phyloP scores from a whole-genome alignment of 768 basidiomycete species.

The Mycena vitilis region DNA sequence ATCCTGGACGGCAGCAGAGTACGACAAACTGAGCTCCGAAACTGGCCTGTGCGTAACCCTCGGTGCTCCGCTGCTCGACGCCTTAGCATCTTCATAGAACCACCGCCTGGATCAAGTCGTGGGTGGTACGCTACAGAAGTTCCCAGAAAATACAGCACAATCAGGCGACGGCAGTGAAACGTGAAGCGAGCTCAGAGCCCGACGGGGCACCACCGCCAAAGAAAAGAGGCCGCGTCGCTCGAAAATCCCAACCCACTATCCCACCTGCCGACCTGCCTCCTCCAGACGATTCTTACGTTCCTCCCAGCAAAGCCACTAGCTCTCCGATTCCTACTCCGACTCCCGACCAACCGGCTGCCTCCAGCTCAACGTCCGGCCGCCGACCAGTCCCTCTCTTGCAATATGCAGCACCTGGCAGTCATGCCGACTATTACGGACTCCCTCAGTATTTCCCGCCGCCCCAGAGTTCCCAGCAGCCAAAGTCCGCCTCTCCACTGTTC shows the following conservation, averaged over 20 bases:
- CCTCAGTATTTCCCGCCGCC: not conserved
- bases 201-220: conserved; percentile 14
- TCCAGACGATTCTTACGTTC: conserved; percentile 4
- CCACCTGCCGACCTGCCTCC: not conserved
- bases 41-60: conserved; percentile 48
- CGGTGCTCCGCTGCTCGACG: not conserved
- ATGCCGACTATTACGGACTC: not conserved
- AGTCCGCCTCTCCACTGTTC: too few species aligned
- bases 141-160: not conserved
- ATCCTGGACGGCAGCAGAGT: conserved; percentile 27
- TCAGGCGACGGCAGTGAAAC: not conserved
- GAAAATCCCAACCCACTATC: not conserved
- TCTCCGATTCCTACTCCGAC: not conserved
- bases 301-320: not conserved
- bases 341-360: not conserved
- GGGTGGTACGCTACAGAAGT: conserved; percentile 39
- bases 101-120: conserved; percentile 49
- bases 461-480: not conserved
- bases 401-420: not conserved
- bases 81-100: conserved; percentile 37
- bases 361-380: not conserved
- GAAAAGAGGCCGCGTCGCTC: not conserved
- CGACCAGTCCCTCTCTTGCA: not conserved
- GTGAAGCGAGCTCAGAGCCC: conserved; percentile 8
- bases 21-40: conserved; percentile 42